Conservation (phyloP, 352 stramenopile species). For the Globisporangium polare region DNA sequence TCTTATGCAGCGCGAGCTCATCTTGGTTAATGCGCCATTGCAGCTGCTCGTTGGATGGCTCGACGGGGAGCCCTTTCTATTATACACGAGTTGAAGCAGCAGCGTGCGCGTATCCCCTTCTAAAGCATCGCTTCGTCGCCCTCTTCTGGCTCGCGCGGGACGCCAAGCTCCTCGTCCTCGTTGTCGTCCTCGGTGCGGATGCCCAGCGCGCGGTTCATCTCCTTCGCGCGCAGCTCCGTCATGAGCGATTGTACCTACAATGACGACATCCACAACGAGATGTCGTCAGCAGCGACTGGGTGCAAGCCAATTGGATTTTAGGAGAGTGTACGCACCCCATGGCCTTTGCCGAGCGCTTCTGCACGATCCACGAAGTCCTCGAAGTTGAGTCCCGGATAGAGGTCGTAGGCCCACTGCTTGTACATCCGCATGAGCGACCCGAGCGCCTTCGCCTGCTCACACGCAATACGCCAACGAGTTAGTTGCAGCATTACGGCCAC, state of each 20-base stretch:
- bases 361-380: constrained; percentile 74
- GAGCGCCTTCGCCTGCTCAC: constrained; percentile 46
- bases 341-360: constrained; percentile 52
- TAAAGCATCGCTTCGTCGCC: constrained; percentile 47
- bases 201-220: constrained; percentile 33
- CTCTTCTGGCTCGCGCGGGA: constrained; percentile 11
- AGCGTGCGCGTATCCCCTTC: neutral
- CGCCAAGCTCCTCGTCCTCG: constrained; percentile 2
- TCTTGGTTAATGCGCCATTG: neutral
- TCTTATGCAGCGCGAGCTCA: too few relatives aligned
- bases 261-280: neutral
- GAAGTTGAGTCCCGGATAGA: constrained; percentile 79
- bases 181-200: constrained; percentile 17
- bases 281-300: neutral
- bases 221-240: constrained; percentile 51
- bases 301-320: neutral
- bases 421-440: constrained; percentile 72
- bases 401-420: constrained; percentile 83
- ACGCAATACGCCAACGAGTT: neutral
- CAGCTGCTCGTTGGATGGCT: neutral
- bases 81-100: constrained; percentile 9
- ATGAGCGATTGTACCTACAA: constrained; percentile 56
- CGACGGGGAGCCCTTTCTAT: neutral
- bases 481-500: too few relatives aligned
- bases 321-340: constrained; percentile 19